A percentile compares a stretch with the other conserved stretches of the same genome.
Conservation (phyloP, 2,329 filamentous ascomycete species). For the Arachnopeziza araneosa region DNA sequence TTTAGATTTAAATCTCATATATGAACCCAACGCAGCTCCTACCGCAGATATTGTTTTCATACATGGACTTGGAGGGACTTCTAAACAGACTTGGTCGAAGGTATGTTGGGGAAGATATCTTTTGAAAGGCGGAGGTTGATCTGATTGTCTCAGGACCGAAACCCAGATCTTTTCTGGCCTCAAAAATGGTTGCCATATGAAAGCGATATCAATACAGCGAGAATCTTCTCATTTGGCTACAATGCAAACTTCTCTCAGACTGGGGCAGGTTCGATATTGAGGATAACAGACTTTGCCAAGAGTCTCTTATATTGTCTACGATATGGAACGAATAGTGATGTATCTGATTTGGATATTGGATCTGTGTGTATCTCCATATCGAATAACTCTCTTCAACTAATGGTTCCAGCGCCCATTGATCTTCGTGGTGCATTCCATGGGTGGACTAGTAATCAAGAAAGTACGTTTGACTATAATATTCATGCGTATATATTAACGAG, state of each 20-base stretch:
- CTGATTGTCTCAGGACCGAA: conserved; percentile 6
- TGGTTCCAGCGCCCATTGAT: conserved; percentile 8
- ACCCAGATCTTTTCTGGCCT: conserved; percentile 30
- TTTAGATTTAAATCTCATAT: not conserved
- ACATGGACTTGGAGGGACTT: conserved; percentile 33
- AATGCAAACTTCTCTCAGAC: conserved; percentile 26
- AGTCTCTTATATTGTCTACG: conserved; percentile 17
- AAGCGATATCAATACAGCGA: not conserved
- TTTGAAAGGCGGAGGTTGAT: not conserved
- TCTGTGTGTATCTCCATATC: not conserved
- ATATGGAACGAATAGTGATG: conserved; percentile 17
- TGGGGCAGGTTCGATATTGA: conserved; percentile 3
- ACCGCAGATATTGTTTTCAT: conserved; percentile 5
- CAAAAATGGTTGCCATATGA: conserved; percentile 26
- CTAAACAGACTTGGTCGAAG: conserved; percentile 32
- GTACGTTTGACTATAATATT: not conserved
- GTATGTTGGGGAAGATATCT: not conserved
- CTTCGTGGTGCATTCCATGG: conserved; percentile 16
- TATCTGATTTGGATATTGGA: conserved; percentile 3
- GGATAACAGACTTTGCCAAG: conserved; percentile 28
- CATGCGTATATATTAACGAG: not conserved
- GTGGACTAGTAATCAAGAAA: conserved; percentile 13
- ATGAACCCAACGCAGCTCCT: not conserved
- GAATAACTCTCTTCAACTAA: not conserved
- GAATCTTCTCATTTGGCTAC: conserved; percentile 29